Conservation (phyloP, 192 early-diverging fungal species). For the Coemansia sp. region DNA sequence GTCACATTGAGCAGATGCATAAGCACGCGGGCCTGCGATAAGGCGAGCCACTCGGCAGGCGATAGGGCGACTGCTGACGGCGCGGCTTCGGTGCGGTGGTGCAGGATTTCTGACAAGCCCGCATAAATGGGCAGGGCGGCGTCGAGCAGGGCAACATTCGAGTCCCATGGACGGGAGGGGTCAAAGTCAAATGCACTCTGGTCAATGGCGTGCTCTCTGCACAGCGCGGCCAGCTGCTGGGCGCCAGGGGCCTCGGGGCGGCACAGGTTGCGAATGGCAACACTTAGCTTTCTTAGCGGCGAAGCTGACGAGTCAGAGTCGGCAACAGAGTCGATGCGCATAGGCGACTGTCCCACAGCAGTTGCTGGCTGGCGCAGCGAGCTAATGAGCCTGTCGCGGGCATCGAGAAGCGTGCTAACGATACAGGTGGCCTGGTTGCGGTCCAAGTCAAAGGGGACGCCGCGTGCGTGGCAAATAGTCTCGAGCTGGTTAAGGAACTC, state of each 20-base stretch:
- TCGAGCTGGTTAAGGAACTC: constrained; percentile 53
- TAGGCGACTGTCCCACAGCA: neutral
- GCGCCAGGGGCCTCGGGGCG: constrained; percentile 3
- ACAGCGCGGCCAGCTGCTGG: constrained; percentile 42
- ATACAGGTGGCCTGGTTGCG: constrained; percentile 49
- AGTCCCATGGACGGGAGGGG: constrained; percentile 29
- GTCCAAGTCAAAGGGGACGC: constrained; percentile 44
- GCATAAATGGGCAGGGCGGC: constrained; percentile 19
- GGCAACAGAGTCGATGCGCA: neutral
- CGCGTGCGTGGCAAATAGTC: constrained; percentile 49
- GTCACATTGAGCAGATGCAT: constrained; percentile 25
- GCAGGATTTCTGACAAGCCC: constrained; percentile 23
- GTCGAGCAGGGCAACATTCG: constrained; percentile 31
- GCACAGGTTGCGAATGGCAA: constrained; percentile 15
- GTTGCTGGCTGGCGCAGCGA: constrained; percentile 8
- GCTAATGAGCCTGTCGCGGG: constrained; percentile 30
- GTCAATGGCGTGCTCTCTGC: constrained; percentile 23
- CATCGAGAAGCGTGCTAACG: constrained; percentile 35
- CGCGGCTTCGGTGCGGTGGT: neutral
- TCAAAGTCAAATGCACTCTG: constrained; percentile 24
- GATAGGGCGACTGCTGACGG: constrained; percentile 4
- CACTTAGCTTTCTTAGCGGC: constrained; percentile 31
- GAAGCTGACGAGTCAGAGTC: neutral
- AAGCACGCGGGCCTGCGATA: constrained; percentile 41
- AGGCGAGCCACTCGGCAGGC: constrained; percentile 44